Base-by-base conservation (phyloP, 2,329 filamentous ascomycete genomes). In the Rutstroemia sp. region DNA sequence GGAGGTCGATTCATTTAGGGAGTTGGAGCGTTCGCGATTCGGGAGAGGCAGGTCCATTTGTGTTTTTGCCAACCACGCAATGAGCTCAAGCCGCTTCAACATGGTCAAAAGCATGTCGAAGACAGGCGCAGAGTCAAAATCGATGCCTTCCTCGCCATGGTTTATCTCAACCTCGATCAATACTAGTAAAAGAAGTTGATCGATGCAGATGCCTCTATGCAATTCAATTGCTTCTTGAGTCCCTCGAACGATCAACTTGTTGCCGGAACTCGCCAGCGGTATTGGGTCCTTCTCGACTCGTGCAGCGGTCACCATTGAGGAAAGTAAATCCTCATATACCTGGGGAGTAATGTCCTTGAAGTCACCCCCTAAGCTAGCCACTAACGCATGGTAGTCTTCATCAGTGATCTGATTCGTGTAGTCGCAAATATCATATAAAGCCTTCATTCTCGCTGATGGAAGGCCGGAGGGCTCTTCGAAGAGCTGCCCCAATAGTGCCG, bases 131-230 rank as follows among this genome's bases (percentile, higher is more conserved):
- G 94, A 86, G 27, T 86, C 81, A 8, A 88, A 74, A 19, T 81
- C 79, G 36, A 84, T 75, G 2, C 82, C 82, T 16, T 88, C 81
- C 42, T 89, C 84, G 44, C 86, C 83, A 61, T 84, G 81, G 57
- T 92, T 87, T 53, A 89, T 81, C 67, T 94, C 89, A 40, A 85
- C 86, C 69, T 94, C 87, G 78, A 97, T 87, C 70, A 96, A 91
- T 9, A 94, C 80, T 16, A 95, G 77, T 6, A 99, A 78, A 2
- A 94, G 79, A 2, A 97, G 75, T 57, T 97, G 81, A 66, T 92
- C 90, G 60, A 95, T 83, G 51, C 95, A 83, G 8, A 94, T 76
- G 58, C 82, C 82, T 73, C 84, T 85, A 58, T 88, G 86, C 34
- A 89, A 73, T 51, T 87, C 79, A 6, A 94, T 80, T 12, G 82